Conservation (phyloP, 495 filamentous ascomycete genomes). For the Penicillium alfredii region DNA sequence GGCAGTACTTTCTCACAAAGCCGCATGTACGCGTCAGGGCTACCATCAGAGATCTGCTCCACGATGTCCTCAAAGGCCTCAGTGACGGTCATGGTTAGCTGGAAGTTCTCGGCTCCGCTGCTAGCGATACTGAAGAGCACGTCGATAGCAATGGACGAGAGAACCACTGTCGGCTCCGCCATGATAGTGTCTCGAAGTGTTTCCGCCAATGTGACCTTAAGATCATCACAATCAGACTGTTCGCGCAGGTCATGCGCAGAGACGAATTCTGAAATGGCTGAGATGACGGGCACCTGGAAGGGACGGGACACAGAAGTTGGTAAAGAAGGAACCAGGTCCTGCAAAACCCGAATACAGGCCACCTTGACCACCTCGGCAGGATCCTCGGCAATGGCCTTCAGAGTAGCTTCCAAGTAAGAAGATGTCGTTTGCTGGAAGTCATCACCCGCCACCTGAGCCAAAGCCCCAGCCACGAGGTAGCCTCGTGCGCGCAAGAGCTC, state of each 20-base stretch:
- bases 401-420: slow-evolving; percentile 65
- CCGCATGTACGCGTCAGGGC: slow-evolving; percentile 64
- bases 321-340: slow-evolving; percentile 66
- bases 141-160: slow-evolving; percentile 69
- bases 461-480: slow-evolving; percentile 71
- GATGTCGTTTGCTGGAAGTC: slow-evolving; percentile 46
- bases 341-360: slow-evolving; percentile 80
- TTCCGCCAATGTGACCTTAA: slow-evolving; percentile 85
- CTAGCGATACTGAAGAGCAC: slow-evolving; percentile 84
- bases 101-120: slow-evolving; percentile 81
- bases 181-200: slow-evolving; percentile 77
- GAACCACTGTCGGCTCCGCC: slow-evolving; percentile 64
- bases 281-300: slow-evolving; percentile 67
- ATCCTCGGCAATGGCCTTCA: slow-evolving; percentile 69
- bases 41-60: slow-evolving; percentile 54
- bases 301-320: slow-evolving; percentile 46
- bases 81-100: slow-evolving; percentile 71
- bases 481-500: slow-evolving; percentile 76
- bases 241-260: slow-evolving; percentile 73
- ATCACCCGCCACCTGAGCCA: slow-evolving; percentile 55
- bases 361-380: slow-evolving; percentile 84
- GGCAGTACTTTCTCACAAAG: slow-evolving; percentile 85
- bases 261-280: slow-evolving; percentile 71
- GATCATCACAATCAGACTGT: slow-evolving; percentile 77
- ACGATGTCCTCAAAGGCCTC: slow-evolving; percentile 90